Percentiles rank a stretch among this genome's conserved stretches.
These are phyloP conservation scores for Taxillus chinensis DNA, from an alignment of 164 flowering plant species.

Conservation along the genomic window DNA sequence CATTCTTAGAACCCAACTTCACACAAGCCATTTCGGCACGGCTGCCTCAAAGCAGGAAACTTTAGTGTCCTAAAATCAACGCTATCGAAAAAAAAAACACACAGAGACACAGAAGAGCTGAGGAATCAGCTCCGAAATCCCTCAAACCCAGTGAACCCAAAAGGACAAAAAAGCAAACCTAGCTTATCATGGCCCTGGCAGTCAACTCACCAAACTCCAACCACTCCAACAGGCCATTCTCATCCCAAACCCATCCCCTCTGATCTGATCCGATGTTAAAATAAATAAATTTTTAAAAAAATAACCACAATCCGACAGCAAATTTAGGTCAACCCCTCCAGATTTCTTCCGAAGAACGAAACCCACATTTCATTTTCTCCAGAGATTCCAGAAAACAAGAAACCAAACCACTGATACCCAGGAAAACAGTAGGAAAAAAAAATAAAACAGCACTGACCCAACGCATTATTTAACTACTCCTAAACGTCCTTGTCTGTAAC, in stretches of 20 bases:
- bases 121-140: not conserved
- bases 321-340: conserved; percentile 25
- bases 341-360: conserved; percentile 5
- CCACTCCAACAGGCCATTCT: conserved; percentile 13
- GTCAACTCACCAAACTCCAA: not conserved
- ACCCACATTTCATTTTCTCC: not conserved
- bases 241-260: conserved; percentile 2
- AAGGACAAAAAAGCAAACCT: not conserved
- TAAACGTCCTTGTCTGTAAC: conserved; percentile 5
- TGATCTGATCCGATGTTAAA: no score
- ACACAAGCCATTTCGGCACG: conserved; percentile 57
- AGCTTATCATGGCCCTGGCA: not conserved
- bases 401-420: conserved; percentile 12
- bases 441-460: not conserved
- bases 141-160: not conserved
- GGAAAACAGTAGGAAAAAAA: conserved; percentile 2
- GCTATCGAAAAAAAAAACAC: no score
- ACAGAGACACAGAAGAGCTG: no score
- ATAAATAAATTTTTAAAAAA: no score
- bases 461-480: not conserved
- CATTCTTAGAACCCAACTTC: conserved; percentile 87
- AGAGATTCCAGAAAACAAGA: conserved; percentile 1
- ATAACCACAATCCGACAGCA: conserved; percentile 5
- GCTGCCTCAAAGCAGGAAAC: no score
- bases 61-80: no score